These are phyloP conservation scores for Brettanomyces bruxellensis DNA, from an alignment of 805 yeast species.

Conservation along the genomic window DNA sequence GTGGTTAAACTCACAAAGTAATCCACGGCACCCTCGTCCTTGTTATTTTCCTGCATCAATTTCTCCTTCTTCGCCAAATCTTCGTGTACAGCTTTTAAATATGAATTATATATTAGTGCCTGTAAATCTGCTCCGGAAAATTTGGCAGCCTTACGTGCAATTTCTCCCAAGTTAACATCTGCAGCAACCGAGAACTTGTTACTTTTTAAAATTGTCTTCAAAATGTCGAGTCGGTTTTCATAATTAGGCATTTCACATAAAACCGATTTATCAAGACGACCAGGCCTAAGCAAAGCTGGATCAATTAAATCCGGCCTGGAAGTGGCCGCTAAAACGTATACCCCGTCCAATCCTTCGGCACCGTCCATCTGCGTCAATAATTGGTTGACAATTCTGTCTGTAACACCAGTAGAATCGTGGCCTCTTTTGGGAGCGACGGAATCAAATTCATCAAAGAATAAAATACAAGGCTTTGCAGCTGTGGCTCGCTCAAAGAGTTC, in stretches of 20 bases:
- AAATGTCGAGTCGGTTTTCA: constrained; percentile 66
- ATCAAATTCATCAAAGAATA: constrained; percentile 93
- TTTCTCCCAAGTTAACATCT: constrained; percentile 39
- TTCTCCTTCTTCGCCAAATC: constrained; percentile 43
- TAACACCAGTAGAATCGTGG: constrained; percentile 95
- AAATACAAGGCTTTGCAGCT: constrained; percentile 87
- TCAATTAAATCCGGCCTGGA: constrained; percentile 94
- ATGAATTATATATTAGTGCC: constrained; percentile 86
- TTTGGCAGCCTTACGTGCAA: constrained; percentile 61
- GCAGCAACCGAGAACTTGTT: constrained; percentile 50
- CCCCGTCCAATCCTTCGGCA: constrained; percentile 96
- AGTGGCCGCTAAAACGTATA: constrained; percentile 93
- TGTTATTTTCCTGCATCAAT: constrained; percentile 2
- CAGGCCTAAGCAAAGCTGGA: constrained; percentile 90
- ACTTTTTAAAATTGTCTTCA: constrained; percentile 43
- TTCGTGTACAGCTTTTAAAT: constrained; percentile 74
- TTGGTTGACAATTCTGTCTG: constrained; percentile 95
- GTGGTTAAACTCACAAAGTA: constrained; percentile 5
- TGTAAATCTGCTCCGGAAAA: constrained; percentile 94
- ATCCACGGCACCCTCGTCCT: constrained; percentile 9
- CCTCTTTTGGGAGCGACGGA: constrained; percentile 98
- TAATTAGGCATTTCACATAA: constrained; percentile 78
- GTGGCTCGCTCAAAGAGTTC: constrained; percentile 92
- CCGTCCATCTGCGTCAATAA: constrained; percentile 98
- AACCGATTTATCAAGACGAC: constrained; percentile 87